phyloP scores from a whole-genome alignment of 2,329 filamentous ascomycete species.

The Aspergillus sp. region DNA sequence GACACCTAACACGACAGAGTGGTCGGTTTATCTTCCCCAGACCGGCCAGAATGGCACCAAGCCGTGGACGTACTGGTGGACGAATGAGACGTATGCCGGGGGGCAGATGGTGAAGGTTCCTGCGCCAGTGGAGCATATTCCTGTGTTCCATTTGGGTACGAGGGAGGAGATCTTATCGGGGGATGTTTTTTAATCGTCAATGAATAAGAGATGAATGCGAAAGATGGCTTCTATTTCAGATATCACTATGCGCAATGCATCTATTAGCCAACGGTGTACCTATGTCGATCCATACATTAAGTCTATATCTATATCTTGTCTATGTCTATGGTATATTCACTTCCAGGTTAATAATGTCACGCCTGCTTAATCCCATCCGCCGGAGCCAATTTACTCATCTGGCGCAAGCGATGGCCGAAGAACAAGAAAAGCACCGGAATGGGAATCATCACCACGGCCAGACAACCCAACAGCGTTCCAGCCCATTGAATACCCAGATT shows the following conservation, averaged over 20 bases:
- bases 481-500: slow-evolving; percentile 23
- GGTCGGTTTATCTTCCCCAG: slow-evolving; percentile 36
- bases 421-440: slow-evolving; percentile 19
- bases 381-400: slow-evolving; percentile 17
- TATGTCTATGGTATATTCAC: too few relatives aligned
- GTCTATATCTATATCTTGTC: not conserved
- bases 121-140: slow-evolving; percentile 33
- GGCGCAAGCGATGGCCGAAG: slow-evolving; percentile 14
- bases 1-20: slow-evolving; percentile 33
- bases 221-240: too few relatives aligned
- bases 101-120: slow-evolving; percentile 30
- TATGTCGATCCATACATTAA: too few relatives aligned
- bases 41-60: slow-evolving; percentile 20
- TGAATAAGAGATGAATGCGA: too few relatives aligned
- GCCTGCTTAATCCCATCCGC: slow-evolving; percentile 5
- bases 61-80: slow-evolving; percentile 43
- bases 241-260: too few relatives aligned
- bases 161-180: slow-evolving; percentile 67
- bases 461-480: slow-evolving; percentile 16
- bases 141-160: slow-evolving; percentile 58
- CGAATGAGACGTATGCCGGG: slow-evolving; percentile 37
- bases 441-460: slow-evolving; percentile 21
- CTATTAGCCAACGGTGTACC: too few relatives aligned
- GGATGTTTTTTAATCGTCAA: slow-evolving; percentile 14
- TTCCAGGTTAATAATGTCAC: not conserved